Base-by-base conservation (phyloP, 2,329 filamentous ascomycete species). In the Colletotrichum australisinense region DNA sequence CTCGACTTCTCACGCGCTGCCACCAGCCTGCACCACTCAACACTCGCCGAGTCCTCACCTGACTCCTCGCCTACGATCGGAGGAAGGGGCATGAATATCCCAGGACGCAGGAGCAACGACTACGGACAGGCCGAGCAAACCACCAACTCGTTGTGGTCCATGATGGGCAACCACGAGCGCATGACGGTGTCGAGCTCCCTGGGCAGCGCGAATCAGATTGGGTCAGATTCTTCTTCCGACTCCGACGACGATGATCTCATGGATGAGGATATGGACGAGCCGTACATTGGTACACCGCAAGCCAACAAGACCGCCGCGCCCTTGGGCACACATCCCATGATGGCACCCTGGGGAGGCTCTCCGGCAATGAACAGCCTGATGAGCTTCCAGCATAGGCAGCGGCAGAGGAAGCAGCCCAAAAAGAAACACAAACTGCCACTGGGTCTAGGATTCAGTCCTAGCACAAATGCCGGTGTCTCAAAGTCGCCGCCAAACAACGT, bases 1-100 rank as follows among this genome's bases (percentile, higher is more conserved):
- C 87, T 98, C 74, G 96, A 98, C 84, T 98, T 98, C 82, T 96
- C 96, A 53, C 90, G 96, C 77, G 95, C 95, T 12, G 97, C 95
- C 75, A 98, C 96, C 12, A 97, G 95, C 80, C 88, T 99, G 26
- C 97, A 98, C 83, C 97, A 98, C 83, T 98, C 96, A 19, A 98
- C 94, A 0, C 89, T 98, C 9, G 95, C 96, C 69, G 94, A 98
- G 77, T 93, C 94, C 1, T 97, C 94, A 5, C 95, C 95, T 4
- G 95, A 97, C 81, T 97, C 95, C 0, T 98, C 95, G 0, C 97
- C 97, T 0, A 95, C 93, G 14, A 92, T 97, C 67, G 91, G 93
- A 53, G 91, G 93, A 49, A 84, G 86, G 75, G 90, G 88, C 30
- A 90, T 92, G 86, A 91, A 89, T 78, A 92, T 92, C 62, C 90